phyloP scores from a whole-genome alignment of 2,329 filamentous ascomycete genomes.

The Talaromyces islandicus region DNA sequence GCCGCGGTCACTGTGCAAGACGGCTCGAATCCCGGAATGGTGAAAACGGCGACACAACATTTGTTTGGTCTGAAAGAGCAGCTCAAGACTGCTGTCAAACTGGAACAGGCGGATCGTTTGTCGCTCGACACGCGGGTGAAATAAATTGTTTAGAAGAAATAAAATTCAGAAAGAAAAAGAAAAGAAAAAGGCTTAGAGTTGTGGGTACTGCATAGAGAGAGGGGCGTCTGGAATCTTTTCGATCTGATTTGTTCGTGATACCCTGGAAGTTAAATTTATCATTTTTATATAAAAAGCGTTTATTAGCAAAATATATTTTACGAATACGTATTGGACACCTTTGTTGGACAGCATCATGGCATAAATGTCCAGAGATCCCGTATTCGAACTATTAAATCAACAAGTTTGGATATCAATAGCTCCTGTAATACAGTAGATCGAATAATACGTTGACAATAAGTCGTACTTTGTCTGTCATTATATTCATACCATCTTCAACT shows the following conservation, averaged over 20 bases:
- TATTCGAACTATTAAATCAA: background rate
- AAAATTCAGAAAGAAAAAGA: background rate
- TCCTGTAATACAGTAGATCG: too few relatives aligned
- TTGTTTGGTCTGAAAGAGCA: slow-evolving; percentile 49
- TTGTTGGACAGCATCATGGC: too few relatives aligned
- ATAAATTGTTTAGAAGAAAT: slow-evolving; percentile 21
- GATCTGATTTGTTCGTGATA: slow-evolving; percentile 13
- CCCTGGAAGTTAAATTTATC: background rate
- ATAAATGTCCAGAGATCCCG: background rate
- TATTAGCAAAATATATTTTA: background rate
- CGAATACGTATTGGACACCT: background rate
- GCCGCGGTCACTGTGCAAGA: slow-evolving; percentile 54
- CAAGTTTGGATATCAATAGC: too few relatives aligned
- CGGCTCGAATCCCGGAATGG: slow-evolving; percentile 47
- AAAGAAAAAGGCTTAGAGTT: background rate
- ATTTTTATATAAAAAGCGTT: background rate
- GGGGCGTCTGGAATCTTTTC: background rate
- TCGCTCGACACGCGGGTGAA: slow-evolving; percentile 56
- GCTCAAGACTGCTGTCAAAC: slow-evolving; percentile 50
- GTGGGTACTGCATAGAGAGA: background rate
- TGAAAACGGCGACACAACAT: slow-evolving; percentile 50
- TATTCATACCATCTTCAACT: too few relatives aligned
- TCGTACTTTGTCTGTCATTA: too few relatives aligned
- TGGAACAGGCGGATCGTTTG: slow-evolving; percentile 54
- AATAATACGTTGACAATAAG: too few relatives aligned